phyloP scores from a whole-genome alignment of 805 yeast species.

The Sugiyamaella smithiae region DNA sequence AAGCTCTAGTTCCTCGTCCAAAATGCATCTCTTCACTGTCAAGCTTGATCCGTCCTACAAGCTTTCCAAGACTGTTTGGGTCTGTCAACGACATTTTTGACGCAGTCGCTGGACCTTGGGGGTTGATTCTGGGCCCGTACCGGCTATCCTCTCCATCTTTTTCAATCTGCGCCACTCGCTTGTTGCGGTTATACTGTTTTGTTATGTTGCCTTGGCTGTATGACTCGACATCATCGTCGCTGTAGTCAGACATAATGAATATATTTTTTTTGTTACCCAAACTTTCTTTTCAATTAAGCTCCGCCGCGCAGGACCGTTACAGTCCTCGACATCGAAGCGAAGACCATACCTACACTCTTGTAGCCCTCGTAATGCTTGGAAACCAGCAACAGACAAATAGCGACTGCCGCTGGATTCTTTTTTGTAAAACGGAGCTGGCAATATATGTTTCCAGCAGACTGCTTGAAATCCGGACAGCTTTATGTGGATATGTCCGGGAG shows the following conservation, averaged over 20 bases:
- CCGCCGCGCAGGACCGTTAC: conserved; percentile 1
- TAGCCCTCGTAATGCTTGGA: too few relatives aligned
- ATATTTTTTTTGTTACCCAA: background rate
- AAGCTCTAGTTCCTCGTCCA: conserved; percentile 24
- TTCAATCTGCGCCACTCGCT: conserved; percentile 6
- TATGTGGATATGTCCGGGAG: too few relatives aligned
- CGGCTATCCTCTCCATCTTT: conserved; percentile 3
- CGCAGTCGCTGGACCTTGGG: conserved; percentile 9
- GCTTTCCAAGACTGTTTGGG: conserved; percentile 19
- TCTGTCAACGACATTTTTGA: conserved; percentile 7
- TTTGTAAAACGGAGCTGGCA: too few relatives aligned
- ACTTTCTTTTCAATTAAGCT: background rate
- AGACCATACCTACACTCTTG: too few relatives aligned
- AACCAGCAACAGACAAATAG: too few relatives aligned
- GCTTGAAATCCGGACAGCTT: too few relatives aligned
- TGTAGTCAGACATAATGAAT: background rate
- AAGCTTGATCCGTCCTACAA: conserved; percentile 23
- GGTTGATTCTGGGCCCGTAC: conserved; percentile 13
- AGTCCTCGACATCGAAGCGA: too few relatives aligned
- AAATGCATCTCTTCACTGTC: conserved; percentile 23
- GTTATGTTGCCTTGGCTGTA: conserved; percentile 12
- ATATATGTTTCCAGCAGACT: too few relatives aligned
- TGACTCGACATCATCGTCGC: background rate
- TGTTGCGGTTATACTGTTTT: conserved; percentile 20
- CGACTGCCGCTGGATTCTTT: too few relatives aligned